Base-by-base conservation (phyloP, 2,329 filamentous ascomycete genomes). In the Salinomyces thailandicus region DNA sequence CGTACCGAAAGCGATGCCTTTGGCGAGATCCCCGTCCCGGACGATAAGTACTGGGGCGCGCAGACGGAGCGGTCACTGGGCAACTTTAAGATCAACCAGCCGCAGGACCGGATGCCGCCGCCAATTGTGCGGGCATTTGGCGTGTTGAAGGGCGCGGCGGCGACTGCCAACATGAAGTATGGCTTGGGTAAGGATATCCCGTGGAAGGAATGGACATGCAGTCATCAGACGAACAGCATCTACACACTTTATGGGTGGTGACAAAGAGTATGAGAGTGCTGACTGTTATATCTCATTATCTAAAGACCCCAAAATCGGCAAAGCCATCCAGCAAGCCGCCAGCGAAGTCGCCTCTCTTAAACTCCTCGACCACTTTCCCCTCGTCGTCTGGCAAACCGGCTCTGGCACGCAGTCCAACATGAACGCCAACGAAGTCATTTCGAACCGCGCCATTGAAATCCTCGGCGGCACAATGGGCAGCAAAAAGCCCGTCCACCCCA, bases 351-450 rank as follows among this genome's bases (percentile, higher is more conserved):
- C 89, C 39, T 81, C 84, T 47, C 78, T 91, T 59, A 93, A 95
- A 74, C 80, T 96, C 54, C 64, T 93, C 57, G 87, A 95, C 64
- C 89, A 96, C 72, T 96, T 98, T 69, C 91, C 91, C 48, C 83
- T 96, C 43, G 89, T 96, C 39, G 89, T 98, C 59, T 98, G 91
- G 91, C 91, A 98, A 72, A 98, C 91, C 37, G 91, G 91, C 47
- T 96, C 91, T 34, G 91, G 91, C 60, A 96, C 91, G 18, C 91
- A 96, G 72, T 95, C 87, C 63, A 96, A 94, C 77, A 96, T 96
- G 91, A 98, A 98, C 70, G 87, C 89, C 61, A 98, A 98, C 71
- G 91, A 98, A 65, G 91, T 98, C 65, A 96, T 98, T 65, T 95
- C 89, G 48, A 98, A 96, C 76, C 85, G 91, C 49, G 91, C 91